Evolutionary conservation across 768 basidiomycete genomes (phyloP), one percentile per base, ranked within the genome.

Genomic region (Dacryopinax primogenitus): DNA sequence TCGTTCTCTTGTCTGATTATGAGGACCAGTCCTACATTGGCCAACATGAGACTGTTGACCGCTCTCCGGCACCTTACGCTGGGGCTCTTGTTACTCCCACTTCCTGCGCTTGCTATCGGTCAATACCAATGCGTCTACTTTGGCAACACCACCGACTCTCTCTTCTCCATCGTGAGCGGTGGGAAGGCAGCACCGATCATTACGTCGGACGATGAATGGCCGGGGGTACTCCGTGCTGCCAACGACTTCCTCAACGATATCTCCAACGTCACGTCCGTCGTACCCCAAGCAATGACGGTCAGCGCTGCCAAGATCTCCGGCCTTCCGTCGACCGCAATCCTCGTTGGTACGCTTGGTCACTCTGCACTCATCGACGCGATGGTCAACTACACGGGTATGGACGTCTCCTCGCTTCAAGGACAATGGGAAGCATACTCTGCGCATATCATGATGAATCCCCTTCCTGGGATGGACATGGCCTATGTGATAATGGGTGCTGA

Each of bases 401-500:
- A 85, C 68, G 81, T 84, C 2, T 82, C 82, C 4, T 76, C 76
- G 0, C 78, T 88, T 58, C 71, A 81, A 65, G 86, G 85, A 1
- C 77, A 83, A 67, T 88, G 87, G 87, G 87, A 88, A 70, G 72
- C 82, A 0, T 87, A 82, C 73, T 70, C 82, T 67, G 75, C 82
- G 1, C 74, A 74, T 62, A 78, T 81, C 45, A 82, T 85, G 4
- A 73, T 77, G 44, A 81, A 83, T 65, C 83, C 84, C 3, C 73
- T 85, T 1, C 80, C 83, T 41, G 84, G 83, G 2, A 77, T 86
- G 23, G 73, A 76, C 28, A 80, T 79, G 63, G 86, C 84, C 33
- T 84, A 87, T 73, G 82, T 88, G 39, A 81, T 89, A 62, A 78
- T 85, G 67, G 86, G 86, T 12, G 77, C 83, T 1, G 86, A 88